Conservation (phyloP, 345 rosid species). For the Camelina laxa region DNA sequence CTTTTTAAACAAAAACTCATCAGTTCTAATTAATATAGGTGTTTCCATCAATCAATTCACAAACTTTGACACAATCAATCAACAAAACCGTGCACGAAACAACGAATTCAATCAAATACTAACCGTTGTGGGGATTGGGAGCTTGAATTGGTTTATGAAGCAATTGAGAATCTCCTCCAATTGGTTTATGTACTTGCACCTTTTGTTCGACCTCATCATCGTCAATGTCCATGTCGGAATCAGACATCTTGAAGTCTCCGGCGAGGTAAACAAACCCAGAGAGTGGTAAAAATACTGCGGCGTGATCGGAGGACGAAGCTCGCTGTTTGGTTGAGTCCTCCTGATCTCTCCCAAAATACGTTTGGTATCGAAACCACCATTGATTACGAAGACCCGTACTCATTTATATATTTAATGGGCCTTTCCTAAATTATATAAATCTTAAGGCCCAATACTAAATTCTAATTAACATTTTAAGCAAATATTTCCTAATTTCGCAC, state of each 20-base stretch:
- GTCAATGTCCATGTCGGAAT: conserved; percentile 39
- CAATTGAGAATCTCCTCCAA: conserved; percentile 22
- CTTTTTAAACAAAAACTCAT: neutral
- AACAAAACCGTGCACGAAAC: neutral
- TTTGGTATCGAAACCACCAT: conserved; percentile 21
- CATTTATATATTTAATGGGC: neutral
- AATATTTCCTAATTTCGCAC: neutral
- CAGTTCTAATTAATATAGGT: conserved; percentile 2
- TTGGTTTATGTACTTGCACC: conserved; percentile 16
- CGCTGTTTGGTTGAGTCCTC: conserved; percentile 14
- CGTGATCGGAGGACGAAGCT: conserved; percentile 34
- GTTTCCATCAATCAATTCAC: conserved; percentile 22
- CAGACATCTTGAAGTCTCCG: conserved; percentile 40
- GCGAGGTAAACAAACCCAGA: conserved; percentile 7
- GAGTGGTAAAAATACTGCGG: conserved; percentile 5
- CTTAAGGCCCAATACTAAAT: conserved; percentile 9
- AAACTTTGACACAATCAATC: conserved; percentile 4
- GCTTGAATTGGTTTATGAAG: conserved; percentile 31
- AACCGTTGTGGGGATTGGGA: conserved; percentile 41
- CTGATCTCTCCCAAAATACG: conserved; percentile 34
- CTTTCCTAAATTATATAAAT: neutral
- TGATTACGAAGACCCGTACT: conserved; percentile 4
- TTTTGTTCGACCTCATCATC: conserved; percentile 37
- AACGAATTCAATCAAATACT: conserved; percentile 27
- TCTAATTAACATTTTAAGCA: neutral